Percentiles rank a stretch among this genome's conserved stretches.
phyloP scores from a whole-genome alignment of 83 land plant species.

The Picea engelmannii region DNA sequence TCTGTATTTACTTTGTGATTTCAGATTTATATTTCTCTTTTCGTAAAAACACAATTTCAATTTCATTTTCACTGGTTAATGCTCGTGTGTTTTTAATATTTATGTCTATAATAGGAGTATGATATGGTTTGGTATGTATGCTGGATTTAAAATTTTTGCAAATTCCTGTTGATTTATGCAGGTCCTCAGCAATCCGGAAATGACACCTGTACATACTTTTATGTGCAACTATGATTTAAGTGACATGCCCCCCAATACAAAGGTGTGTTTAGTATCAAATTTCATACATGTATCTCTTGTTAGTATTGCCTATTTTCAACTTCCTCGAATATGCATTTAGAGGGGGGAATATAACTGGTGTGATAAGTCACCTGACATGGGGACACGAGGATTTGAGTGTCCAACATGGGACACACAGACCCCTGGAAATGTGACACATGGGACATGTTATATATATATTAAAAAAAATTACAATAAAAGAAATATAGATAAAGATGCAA shows the following conservation, averaged over 20 bases:
- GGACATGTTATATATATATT: too few species aligned
- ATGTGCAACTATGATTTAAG: slow-evolving; percentile 91
- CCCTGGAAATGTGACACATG: too few species aligned
- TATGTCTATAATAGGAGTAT: background rate
- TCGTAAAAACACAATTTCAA: background rate
- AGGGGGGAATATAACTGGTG: background rate
- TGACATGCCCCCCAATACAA: slow-evolving; percentile 95
- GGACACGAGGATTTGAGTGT: too few species aligned
- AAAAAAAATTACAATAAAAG: too few species aligned
- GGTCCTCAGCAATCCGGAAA: slow-evolving; percentile 90
- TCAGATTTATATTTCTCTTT: background rate
- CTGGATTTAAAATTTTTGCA: background rate
- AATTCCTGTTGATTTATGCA: slow-evolving; percentile 13
- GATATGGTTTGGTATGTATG: background rate
- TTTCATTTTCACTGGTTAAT: background rate
- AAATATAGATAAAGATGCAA: too few species aligned
- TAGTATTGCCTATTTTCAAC: background rate
- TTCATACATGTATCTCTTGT: slow-evolving; percentile 1
- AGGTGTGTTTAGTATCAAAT: slow-evolving; percentile 49
- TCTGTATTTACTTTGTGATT: background rate
- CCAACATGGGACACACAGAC: too few species aligned
- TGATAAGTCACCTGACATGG: too few species aligned
- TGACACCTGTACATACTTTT: slow-evolving; percentile 94
- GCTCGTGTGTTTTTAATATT: background rate
- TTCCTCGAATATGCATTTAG: background rate